Base-by-base conservation (phyloP, 2,329 filamentous ascomycete species). In the Fusarium dlaminii region DNA sequence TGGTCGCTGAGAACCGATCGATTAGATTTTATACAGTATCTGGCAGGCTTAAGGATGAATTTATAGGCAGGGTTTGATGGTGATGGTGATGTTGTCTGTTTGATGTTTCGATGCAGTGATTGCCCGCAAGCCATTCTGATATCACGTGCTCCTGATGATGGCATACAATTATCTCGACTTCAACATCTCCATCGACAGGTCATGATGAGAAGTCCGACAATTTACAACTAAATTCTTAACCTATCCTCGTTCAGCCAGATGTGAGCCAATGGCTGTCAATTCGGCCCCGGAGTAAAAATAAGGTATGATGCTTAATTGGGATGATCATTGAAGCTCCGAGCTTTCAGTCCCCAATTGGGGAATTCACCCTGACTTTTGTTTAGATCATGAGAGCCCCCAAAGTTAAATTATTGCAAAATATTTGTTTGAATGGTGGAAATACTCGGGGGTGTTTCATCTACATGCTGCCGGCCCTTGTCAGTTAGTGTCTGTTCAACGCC, bases 371-470 rank as follows among this genome's bases (percentile, higher is more conserved):
- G 29, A 63, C 68, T 75, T 66, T 64, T 43, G 46, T 34, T 63
- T 39, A 22, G 39, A 63, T 51, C 49, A 63, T 58, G 32, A n/a
- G 6, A 49, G 13, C 37, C 55, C 49, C 68, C 55, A 73, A 75
- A 66, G 30, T 54, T 22, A 49, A 40, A 34, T 9, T 14, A 30
- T 34, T 54, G 6, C 27, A 54, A 37, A 40, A 58, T n/a, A 42
- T 39, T 63, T 30, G 52, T 66, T 66, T 73, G 57, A 73, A 71
- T 69, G 76, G 74, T 75, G 76, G 76, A 60, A 70, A 75, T 74
- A 62, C 49, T 64, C 45, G 43, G 39, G 22, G 34, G 29, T 14
- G 63, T 61, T 75, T 70, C 61, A 73, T 67, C 54, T 63, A 42
- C 6, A 62, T 46, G 40, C 45, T 65, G 22, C 51, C 37, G 60